Evolutionary conservation across 2,329 filamentous ascomycete genomes (phyloP).

Genomic region (Sporothrix variecibatus): DNA sequence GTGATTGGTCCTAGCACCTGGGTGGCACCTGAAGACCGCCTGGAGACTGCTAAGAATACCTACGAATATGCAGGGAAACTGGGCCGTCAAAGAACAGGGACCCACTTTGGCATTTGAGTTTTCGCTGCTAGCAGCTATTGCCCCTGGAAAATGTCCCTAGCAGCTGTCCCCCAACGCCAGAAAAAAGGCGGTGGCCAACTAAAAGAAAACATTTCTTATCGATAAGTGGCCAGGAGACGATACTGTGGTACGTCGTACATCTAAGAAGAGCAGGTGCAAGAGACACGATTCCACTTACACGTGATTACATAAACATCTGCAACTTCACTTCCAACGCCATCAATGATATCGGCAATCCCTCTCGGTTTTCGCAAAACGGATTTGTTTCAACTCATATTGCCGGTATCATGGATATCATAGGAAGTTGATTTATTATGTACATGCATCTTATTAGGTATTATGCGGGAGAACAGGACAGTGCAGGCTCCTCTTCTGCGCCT

Average conservation of each 20-base stretch:
- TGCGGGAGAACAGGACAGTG: conserved; percentile 32
- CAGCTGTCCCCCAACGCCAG: not conserved
- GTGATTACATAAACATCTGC: not conserved
- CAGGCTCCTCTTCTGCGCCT: not conserved
- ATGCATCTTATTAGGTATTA: conserved; percentile 46
- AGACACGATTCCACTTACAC: not conserved
- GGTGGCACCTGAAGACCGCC: no score
- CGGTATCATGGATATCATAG: not conserved
- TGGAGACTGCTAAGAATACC: not conserved
- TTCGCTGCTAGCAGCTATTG: conserved; percentile 16
- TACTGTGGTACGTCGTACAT: not conserved
- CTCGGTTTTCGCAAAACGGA: no score
- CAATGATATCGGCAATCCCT: not conserved
- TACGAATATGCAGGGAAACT: conserved; percentile 5
- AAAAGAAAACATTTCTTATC: conserved; percentile 23
- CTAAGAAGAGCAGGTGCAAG: not conserved
- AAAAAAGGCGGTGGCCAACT: conserved; percentile 3
- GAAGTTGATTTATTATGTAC: conserved; percentile 36
- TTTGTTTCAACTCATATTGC: not conserved
- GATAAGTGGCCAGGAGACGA: conserved; percentile 29
- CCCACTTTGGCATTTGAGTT: conserved; percentile 3
- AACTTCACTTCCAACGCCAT: not conserved
- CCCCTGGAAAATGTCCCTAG: conserved; percentile 7
- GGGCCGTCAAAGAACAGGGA: not conserved
- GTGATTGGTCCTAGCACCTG: not conserved